Base-by-base conservation (phyloP, 805 yeast species). In the Cephaloascus albidus region DNA sequence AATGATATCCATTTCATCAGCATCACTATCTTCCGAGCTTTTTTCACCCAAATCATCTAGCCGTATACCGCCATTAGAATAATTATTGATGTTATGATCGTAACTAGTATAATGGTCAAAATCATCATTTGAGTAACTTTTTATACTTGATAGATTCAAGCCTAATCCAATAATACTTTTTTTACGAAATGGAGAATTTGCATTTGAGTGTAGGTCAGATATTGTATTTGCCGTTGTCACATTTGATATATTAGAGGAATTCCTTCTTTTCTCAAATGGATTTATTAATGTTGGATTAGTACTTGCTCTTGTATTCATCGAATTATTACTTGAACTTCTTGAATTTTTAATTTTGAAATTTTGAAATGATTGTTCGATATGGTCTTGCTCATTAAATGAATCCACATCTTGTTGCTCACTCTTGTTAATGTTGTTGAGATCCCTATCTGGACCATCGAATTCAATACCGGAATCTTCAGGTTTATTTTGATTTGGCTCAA, bases 351-450 rank as follows among this genome's bases (percentile, higher is more conserved):
- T 4, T 19, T 23, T 23, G 28, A 23, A 23, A 23, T 12, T 23
- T 12, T 33, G 8, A 15, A 14, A 26, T 3, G 10, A 28, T 20
- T 33, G 20, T 20, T 38, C 16, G 12, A 20, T 17, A 4, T 28
- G n/a, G 3, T 6, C 16, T 36, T 36, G 15, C 12, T 20, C 36
- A 4, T 6, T 34, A 26, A 17, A 34, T 10, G 27, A 14, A 14
- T 12, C 6, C 4, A 30, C 41, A 12, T 39, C 36, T 18, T 40
- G 38, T 18, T 37, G 36, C 16, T 27, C 35, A 12, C 28, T 23
- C 28, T 6, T 12, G 12, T 23, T 23, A 23, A 12, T 23, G 10
- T 6, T 6, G 12, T 23, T 12, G 12, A 23, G 12, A 23, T 6
- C 28, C 6, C 28, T 23, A 8, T 23, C 28, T 8, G 28, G 28